Evolutionary conservation across 1,284 basidiomycete genomes (phyloP), one percentile per base, ranked within the genome.

Genomic region (Coriolopsis trogii): DNA sequence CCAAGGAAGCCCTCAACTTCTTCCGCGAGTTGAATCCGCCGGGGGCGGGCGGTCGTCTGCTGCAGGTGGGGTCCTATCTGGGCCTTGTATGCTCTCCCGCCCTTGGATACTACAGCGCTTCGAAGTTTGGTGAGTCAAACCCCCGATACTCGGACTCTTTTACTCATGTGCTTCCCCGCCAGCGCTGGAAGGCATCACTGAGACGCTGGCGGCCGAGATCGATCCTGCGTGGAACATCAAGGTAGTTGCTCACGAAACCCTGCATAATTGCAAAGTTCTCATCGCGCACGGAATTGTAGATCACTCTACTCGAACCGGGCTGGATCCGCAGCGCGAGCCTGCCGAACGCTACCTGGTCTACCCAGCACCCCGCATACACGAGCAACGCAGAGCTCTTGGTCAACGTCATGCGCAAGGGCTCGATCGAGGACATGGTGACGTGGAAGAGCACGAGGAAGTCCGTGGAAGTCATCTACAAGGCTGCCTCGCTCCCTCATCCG

Each of bases 191-290:
- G 71, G 63, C 2, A 18, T 73, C 6, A 66, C 66, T 4, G 65
- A 72, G 31, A 46, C 67, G 0, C 50, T 74, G 1, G 59, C 54
- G 0, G 47, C 53, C 16, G 72, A 75, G 53, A 38, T 75, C 1
- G 60, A 70, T 50, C 71, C 73, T 0, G 59, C 54, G 6, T 75
- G 73, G 74, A 73, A 73, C 50, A 74, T 75, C 60, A 72, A 72
- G 60, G 71, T 71, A n/a, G n/a, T n/a, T n/a, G n/a, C n/a, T n/a
- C n/a, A n/a, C n/a, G n/a, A n/a, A n/a, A n/a, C n/a, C n/a, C n/a
- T n/a, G n/a, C n/a, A 18, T 16, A 10, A 4, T 4, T 20, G 23
- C 18, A 20, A 21, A 40, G 12, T 38, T 25, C 15, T 34, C 29
- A 8, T n/a, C 13, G 16, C 5, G 10, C 25, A 15, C 36, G 3